Evolutionary conservation across 768 basidiomycete species (phyloP), one percentile per base, ranked within the genome.

Genomic region (Naganishia kalamii): DNA sequence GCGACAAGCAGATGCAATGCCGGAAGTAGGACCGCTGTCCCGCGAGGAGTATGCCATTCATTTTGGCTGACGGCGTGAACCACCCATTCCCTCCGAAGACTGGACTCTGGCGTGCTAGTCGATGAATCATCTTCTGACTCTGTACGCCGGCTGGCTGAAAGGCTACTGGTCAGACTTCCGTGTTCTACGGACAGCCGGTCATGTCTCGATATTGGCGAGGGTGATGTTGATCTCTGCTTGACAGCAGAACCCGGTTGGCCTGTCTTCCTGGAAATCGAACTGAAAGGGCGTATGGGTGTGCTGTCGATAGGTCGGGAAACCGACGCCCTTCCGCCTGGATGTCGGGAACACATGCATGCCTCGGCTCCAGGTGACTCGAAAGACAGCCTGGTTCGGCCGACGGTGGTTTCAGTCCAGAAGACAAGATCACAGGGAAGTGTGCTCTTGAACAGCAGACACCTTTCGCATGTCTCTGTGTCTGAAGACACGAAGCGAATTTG

Each of bases 51-150:
- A 5, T 57, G 35, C 54, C 54, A 57, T 2, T 40, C 23, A 25
- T 57, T 33, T 11, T 57, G 54, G 23, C 35, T 27, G 37, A 57
- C 21, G 21, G 21, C 1, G 30, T 57, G 54, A 25, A 57, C 54
- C 10, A 35, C 40, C 54, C 54, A 57, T n/a, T 57, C 35, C 19
- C 54, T 19, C n/a, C 37, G 54, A 19, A 21, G 13, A 40, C 27
- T 33, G 13, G 33, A 35, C 21, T 57, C 54, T 8, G n/a, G 37
- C 21, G 30, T 10, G 25, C 40, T 35, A 33, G 40, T 21, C 33
- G 40, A 25, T 15, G 37, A 37, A n/a, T 57, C 54, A 25, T 57
- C 54, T 15, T 57, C 54, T 33, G 54, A 57, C 27, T 57, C 54
- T 57, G 54, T 57, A 27, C 35, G 54, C 40, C 35, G 40, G 27